A percentile compares a stretch with the other conserved stretches of the same genome.
These are phyloP conservation scores for Ophiostoma australiae DNA, from an alignment of 2,329 filamentous ascomycete species.

Conservation along the genomic window DNA sequence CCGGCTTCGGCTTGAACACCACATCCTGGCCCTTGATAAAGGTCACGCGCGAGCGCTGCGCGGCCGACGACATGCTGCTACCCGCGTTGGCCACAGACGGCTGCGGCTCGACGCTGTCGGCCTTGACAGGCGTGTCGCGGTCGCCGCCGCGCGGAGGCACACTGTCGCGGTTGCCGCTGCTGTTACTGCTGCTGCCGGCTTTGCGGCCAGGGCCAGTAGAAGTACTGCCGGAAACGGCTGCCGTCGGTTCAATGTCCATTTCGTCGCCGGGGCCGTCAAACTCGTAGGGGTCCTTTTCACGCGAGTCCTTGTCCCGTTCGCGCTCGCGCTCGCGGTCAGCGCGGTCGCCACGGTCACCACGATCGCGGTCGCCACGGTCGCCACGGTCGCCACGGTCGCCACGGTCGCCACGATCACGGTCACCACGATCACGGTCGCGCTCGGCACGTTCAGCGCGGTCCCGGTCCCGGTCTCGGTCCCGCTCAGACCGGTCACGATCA, in stretches of 20 bases:
- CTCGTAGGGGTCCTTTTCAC: slow-evolving; percentile 35
- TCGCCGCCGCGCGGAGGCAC: slow-evolving; percentile 36
- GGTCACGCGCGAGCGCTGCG: slow-evolving; percentile 47
- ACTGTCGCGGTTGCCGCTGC: slow-evolving; percentile 35
- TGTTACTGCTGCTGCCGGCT: slow-evolving; percentile 28
- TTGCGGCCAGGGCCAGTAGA: slow-evolving; percentile 36
- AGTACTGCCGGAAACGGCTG: slow-evolving; percentile 33
- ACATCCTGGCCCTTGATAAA: slow-evolving; percentile 61
- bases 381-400: too few relatives aligned
- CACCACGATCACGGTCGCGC: slow-evolving; percentile 24
- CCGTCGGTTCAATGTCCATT: slow-evolving; percentile 40
- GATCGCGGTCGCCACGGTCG: neutral
- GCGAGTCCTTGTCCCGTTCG: slow-evolving; percentile 19
- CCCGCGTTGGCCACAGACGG: slow-evolving; percentile 22
- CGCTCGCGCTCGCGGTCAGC: slow-evolving; percentile 14
- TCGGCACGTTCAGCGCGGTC: slow-evolving; percentile 9
- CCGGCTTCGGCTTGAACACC: slow-evolving; percentile 58
- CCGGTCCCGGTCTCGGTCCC: slow-evolving; percentile 18
- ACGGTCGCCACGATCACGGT: slow-evolving; percentile 30
- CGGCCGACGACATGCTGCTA: slow-evolving; percentile 34
- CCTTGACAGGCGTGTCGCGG: slow-evolving; percentile 46
- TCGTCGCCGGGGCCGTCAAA: slow-evolving; percentile 43
- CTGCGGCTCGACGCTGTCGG: slow-evolving; percentile 53
- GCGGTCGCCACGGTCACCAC: slow-evolving; percentile 30
- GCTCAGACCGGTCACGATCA: slow-evolving; percentile 30